Conservation (phyloP, 192 early-diverging fungal species). For the Gonapodya prolifera region DNA sequence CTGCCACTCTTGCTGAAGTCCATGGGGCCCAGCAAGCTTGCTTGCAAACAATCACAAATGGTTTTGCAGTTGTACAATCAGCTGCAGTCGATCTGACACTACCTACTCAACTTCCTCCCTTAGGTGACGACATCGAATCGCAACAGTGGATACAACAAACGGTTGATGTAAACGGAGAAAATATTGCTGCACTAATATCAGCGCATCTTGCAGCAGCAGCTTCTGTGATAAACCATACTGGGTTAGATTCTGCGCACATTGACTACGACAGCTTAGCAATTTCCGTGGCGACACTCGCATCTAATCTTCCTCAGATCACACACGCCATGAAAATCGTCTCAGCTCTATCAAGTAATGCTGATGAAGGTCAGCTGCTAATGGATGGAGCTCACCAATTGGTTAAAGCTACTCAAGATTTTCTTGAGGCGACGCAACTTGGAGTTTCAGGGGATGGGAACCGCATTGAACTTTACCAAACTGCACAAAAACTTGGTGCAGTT, state of each 20-base stretch:
- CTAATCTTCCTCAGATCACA: slow-evolving; percentile 32
- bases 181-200: slow-evolving; percentile 27
- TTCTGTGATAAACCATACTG: slow-evolving; percentile 31
- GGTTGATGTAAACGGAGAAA: slow-evolving; percentile 34
- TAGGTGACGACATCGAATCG: slow-evolving; percentile 33
- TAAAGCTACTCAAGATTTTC: slow-evolving; percentile 16
- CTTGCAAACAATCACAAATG: slow-evolving; percentile 29
- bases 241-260: slow-evolving; percentile 28
- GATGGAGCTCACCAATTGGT: slow-evolving; percentile 19
- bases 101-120: slow-evolving; percentile 28
- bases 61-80: slow-evolving; percentile 27
- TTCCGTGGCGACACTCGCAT: slow-evolving; percentile 25
- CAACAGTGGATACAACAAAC: slow-evolving; percentile 41
- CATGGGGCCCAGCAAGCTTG: slow-evolving; percentile 30
- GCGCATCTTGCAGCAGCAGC: slow-evolving; percentile 29
- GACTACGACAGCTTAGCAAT: slow-evolving; percentile 35
- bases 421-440: slow-evolving; percentile 23
- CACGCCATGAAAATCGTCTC: slow-evolving; percentile 35
- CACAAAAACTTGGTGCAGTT: slow-evolving; percentile 18
- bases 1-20: slow-evolving; percentile 19
- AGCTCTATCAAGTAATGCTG: slow-evolving; percentile 12
- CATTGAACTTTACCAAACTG: slow-evolving; percentile 21
- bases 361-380: slow-evolving; percentile 13
- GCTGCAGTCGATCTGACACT: slow-evolving; percentile 21
- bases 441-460: slow-evolving; percentile 19